Evolutionary conservation across 768 basidiomycete species (phyloP), one percentile per base, ranked within the genome.

Genomic region (Crucibulum laeve): DNA sequence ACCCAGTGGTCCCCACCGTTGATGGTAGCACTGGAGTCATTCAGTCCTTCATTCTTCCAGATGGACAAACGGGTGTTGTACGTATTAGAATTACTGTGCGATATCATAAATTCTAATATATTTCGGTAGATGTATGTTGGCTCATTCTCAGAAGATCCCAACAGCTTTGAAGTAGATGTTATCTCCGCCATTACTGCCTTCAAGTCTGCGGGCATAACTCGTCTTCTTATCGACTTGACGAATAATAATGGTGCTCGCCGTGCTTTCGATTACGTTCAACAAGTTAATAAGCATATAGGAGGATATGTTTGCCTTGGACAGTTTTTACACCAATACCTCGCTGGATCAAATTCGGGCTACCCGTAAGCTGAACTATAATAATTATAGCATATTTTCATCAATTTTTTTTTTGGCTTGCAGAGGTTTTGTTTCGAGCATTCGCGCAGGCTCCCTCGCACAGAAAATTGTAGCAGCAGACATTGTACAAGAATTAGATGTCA

Each of bases 181-280:
- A 68, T 65, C 1, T 60, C 71, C 5, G 69, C 75, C 1, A 57
- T 81, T 45, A 51, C 51, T 1, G 53, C 67, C 3, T 77, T 84
- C 63, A 58, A 78, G 47, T 48, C 55, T 0, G 65, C 69, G 1
- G 76, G 75, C 3, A 74, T 80, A 8, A 72, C 65, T 0, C 70
- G 67, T 22, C 57, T 83, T 10, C 50, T 84, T 18, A 67, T 84
- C 30, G 82, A 84, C 54, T 54, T 82, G 25, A 75, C 76, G 10
- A 77, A 82, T 54, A 85, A 85, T 49, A 76, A 74, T 43, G 82
- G n/a, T n/a, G n/a, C n/a, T n/a, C n/a, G n/a, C n/a, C n/a, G n/a
- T n/a, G n/a, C n/a, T n/a, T n/a, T n/a, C n/a, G n/a, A n/a, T n/a
- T n/a, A n/a, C n/a, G n/a, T n/a, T n/a, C n/a, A n/a, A n/a, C n/a